phyloP scores from a whole-genome alignment of 805 yeast species.

The Kodamaea lidongshanica region DNA sequence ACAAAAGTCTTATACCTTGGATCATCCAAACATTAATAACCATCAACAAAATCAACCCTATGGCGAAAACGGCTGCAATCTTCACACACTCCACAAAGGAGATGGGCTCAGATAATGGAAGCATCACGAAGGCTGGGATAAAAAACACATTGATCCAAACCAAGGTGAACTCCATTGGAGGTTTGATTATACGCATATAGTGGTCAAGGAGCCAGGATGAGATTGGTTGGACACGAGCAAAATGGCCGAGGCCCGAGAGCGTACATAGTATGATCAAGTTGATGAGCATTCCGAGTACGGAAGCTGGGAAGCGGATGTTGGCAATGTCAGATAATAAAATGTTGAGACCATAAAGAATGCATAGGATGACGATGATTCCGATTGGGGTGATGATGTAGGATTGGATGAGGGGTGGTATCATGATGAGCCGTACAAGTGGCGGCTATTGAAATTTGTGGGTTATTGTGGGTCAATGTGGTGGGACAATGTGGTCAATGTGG shows the following conservation, averaged over 20 bases:
- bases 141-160: constrained; percentile 77
- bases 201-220: constrained; percentile 20
- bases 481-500: too few relatives aligned
- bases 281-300: constrained; percentile 64
- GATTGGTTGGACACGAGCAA: constrained; percentile 8
- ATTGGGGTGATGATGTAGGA: constrained; percentile 44
- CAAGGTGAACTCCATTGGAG: constrained; percentile 63
- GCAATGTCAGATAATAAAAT: constrained; percentile 36
- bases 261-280: constrained; percentile 43
- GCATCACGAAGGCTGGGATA: constrained; percentile 68
- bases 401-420: constrained; percentile 32
- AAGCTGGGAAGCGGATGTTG: constrained; percentile 57
- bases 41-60: constrained; percentile 53
- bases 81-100: constrained; percentile 63
- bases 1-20: too few relatives aligned
- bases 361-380: constrained; percentile 42
- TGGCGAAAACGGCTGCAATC: constrained; percentile 65
- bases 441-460: too few relatives aligned
- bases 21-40: constrained; percentile 35
- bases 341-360: constrained; percentile 49
- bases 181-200: constrained; percentile 39
- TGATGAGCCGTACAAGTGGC: too few relatives aligned
- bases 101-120: constrained; percentile 63
- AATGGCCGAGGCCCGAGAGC: constrained; percentile 21
- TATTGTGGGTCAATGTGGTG: too few relatives aligned